A percentile compares a stretch with the other conserved stretches of the same genome.
phyloP scores from a whole-genome alignment of 2,329 filamentous ascomycete genomes.

The Aspergillus melleus region DNA sequence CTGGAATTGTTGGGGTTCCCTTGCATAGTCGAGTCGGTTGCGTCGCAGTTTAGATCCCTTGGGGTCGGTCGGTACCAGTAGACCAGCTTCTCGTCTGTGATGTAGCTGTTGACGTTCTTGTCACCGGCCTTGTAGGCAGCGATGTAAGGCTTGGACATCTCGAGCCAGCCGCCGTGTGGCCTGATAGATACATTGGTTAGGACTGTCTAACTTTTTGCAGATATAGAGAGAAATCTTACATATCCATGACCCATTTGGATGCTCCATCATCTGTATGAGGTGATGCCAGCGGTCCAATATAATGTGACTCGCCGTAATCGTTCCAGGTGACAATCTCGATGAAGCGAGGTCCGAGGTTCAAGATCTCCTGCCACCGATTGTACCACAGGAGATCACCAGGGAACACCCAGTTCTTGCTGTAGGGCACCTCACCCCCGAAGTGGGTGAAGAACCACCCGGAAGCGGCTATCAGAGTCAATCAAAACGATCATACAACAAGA shows the following conservation, averaged over 20 bases:
- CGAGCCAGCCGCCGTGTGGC: constrained; percentile 55
- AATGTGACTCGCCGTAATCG: constrained; percentile 58
- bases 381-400: constrained; percentile 48
- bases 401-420: constrained; percentile 56
- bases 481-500: background rate
- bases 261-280: constrained; percentile 38
- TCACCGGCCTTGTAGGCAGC: constrained; percentile 53
- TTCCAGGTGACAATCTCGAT: constrained; percentile 52
- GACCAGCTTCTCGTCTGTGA: constrained; percentile 51
- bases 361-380: constrained; percentile 44
- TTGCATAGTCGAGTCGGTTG: constrained; percentile 52
- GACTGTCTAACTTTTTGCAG: background rate
- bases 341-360: constrained; percentile 49
- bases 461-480: constrained; percentile 29
- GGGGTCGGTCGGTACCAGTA: constrained; percentile 59
- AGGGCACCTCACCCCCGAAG: constrained; percentile 47
- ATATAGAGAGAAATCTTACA: constrained; percentile 32
- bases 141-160: constrained; percentile 56
- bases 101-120: constrained; percentile 35
- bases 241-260: constrained; percentile 54
- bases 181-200: constrained; percentile 20
- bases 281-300: constrained; percentile 51
- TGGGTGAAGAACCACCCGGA: constrained; percentile 56
- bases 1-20: constrained; percentile 45
- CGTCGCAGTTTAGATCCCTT: constrained; percentile 49